A percentile compares a stretch with the other conserved stretches of the same genome.
Conservation (phyloP, 495 filamentous ascomycete genomes). For the Diplogelasinospora grovesii region DNA sequence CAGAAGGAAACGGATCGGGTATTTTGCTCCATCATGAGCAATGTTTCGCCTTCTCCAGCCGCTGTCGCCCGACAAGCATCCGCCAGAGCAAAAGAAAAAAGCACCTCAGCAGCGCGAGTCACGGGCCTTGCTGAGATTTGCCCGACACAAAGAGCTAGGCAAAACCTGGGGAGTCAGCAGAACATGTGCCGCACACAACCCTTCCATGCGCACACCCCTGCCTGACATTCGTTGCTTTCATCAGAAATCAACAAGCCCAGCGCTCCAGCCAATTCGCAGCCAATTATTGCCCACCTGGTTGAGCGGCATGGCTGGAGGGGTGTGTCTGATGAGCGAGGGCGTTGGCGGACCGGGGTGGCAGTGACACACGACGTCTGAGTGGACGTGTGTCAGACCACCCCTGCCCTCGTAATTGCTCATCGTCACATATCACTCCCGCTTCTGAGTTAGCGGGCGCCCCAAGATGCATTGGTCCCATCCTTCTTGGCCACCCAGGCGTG, state of each 20-base stretch:
- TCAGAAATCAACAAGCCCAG: too few relatives aligned
- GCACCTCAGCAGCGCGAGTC: conserved; percentile 30
- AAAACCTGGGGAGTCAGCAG: conserved; percentile 11
- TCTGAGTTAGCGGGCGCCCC: conserved; percentile 25
- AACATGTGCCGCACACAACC: conserved; percentile 1
- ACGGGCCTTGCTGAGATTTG: conserved; percentile 32
- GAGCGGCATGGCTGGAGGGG: too few relatives aligned
- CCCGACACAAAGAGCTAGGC: conserved; percentile 16
- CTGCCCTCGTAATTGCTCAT: conserved; percentile 24
- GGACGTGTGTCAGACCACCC: conserved; percentile 30
- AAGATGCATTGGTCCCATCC: conserved; percentile 14
- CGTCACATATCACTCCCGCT: conserved; percentile 26
- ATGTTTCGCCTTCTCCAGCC: conserved; percentile 21
- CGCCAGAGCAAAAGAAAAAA: conserved; percentile 9
- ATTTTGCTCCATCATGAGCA: conserved; percentile 4
- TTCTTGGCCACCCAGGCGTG: conserved; percentile 15
- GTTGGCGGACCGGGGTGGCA: conserved; percentile 13
- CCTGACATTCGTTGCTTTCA: background rate
- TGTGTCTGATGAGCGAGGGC: conserved; percentile 12
- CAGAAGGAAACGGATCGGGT: conserved; percentile 5
- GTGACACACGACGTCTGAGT: conserved; percentile 29
- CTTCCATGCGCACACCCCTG: background rate
- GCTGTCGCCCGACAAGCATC: conserved; percentile 10
- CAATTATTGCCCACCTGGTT: too few relatives aligned
- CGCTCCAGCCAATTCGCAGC: too few relatives aligned